A percentile compares a stretch with the other conserved stretches of the same genome.
Conservation (phyloP, 495 filamentous ascomycete genomes). For the Pyronema omphalodes region DNA sequence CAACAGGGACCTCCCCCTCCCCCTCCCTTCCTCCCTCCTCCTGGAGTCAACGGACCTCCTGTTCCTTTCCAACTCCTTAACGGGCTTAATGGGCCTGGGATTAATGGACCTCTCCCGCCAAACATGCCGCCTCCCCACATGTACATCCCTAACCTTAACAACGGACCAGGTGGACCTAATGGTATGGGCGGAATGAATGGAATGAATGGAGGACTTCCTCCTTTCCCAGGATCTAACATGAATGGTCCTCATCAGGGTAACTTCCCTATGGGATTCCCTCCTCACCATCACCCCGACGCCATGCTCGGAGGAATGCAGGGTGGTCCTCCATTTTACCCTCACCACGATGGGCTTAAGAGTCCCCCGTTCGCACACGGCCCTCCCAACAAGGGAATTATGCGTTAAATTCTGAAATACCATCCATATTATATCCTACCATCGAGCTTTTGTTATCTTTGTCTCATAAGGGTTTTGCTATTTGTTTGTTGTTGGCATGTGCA, state of each 20-base stretch:
- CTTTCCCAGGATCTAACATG: slow-evolving; percentile 1
- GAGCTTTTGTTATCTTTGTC: not conserved
- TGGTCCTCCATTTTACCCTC: slow-evolving; percentile 22
- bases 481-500: not conserved
- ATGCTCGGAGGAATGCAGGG: slow-evolving; percentile 5
- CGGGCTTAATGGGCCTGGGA: slow-evolving; percentile 10
- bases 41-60: slow-evolving; percentile 19
- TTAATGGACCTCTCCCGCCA: slow-evolving; percentile 22
- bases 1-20: slow-evolving; percentile 20
- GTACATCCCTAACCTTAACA: slow-evolving; percentile 18
- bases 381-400: slow-evolving; percentile 6
- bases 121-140: slow-evolving; percentile 19
- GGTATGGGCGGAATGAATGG: slow-evolving; percentile 4
- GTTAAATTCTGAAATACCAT: not conserved
- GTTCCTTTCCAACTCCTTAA: slow-evolving; percentile 20
- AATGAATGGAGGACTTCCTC: slow-evolving; percentile 6
- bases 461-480: not conserved
- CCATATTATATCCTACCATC: not conserved
- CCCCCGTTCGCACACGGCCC: slow-evolving; percentile 8
- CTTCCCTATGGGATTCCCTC: slow-evolving; percentile 23
- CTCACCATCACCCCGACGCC: slow-evolving; percentile 17
- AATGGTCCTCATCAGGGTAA: slow-evolving; percentile 9
- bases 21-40: slow-evolving; percentile 19
- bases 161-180: slow-evolving; percentile 8
- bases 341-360: slow-evolving; percentile 20